Base-by-base conservation (phyloP, 768 basidiomycete species). In the Pleurotus eryngii region DNA sequence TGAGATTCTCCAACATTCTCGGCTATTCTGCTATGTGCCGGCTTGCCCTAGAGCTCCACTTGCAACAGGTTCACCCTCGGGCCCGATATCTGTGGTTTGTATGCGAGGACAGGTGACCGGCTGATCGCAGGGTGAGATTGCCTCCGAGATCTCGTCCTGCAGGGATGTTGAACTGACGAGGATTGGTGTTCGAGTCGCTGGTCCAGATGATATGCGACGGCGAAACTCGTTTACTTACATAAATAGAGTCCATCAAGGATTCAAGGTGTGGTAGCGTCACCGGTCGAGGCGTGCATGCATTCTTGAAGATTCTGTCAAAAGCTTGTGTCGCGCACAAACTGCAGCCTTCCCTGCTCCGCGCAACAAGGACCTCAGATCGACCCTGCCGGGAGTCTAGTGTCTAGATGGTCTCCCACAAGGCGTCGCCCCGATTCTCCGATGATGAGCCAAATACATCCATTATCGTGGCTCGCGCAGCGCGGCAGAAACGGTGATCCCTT, bases 351-450 rank as follows among this genome's bases (percentile, higher is more conserved):
- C 42, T 22, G 42, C 15, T 45, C n/a, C n/a, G 42, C 20, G 30
- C 15, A 45, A 9, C 42, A 45, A 22, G 42, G 42, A 17, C n/a
- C 20, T 51, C 30, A 51, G 27, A 26, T 54, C 14, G 39, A 39
- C 51, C 51, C 24, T 40, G 51, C 8, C 24, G 42, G 3, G 22
- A 22, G 51, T n/a, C 39, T n/a, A 42, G 17, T 37, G 51, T n/a
- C 39, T n/a, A 42, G 17, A 20, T 53, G 15, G 17, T 22, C 40
- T 42, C n/a, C 42, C 20, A 45, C 42, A 11, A n/a, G 42, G n/a
- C 20, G 8, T 43, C 51, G 51, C 26, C 51, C 51, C 51, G 51
- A 54, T 54, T 54, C n/a, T 54, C 51, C 51, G 51, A 42, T 5
- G 18, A 27, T 54, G 51, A 17, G 51, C 51, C 51, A 17, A 42